These are phyloP conservation scores for Penicillium janthinellum DNA, from an alignment of 2,329 filamentous ascomycete species.

Conservation along the genomic window DNA sequence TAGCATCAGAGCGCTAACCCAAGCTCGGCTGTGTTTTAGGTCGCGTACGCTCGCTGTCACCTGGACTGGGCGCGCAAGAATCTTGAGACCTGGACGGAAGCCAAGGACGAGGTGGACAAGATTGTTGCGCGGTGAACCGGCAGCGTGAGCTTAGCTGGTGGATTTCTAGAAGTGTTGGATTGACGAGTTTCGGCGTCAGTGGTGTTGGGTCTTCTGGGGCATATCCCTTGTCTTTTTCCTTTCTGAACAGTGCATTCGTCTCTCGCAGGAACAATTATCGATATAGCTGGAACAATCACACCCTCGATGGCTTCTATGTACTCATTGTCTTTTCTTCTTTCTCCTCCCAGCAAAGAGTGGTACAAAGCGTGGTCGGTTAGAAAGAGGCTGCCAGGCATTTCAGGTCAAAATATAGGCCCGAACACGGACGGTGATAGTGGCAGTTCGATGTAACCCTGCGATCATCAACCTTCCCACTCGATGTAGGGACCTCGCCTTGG, in stretches of 20 bases:
- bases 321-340: not conserved
- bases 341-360: no score
- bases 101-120: slow-evolving; percentile 81
- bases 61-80: slow-evolving; percentile 93
- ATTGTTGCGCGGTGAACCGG: slow-evolving; percentile 58
- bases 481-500: not conserved
- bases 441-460: not conserved
- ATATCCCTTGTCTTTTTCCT: not conserved
- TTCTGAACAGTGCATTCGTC: not conserved
- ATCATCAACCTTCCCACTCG: not conserved
- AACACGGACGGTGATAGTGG: not conserved
- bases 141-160: not conserved
- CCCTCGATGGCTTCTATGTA: not conserved
- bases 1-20: slow-evolving; percentile 6
- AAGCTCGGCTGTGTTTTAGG: slow-evolving; percentile 51
- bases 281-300: slow-evolving; percentile 1
- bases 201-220: not conserved
- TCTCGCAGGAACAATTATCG: not conserved
- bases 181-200: not conserved
- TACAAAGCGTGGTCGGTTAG: no score
- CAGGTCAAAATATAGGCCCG: not conserved
- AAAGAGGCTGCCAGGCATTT: no score
- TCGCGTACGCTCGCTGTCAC: slow-evolving; percentile 89
- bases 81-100: slow-evolving; percentile 90
- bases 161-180: not conserved